Base-by-base conservation (phyloP, 768 basidiomycete species). In the Termitomyces heimii region DNA sequence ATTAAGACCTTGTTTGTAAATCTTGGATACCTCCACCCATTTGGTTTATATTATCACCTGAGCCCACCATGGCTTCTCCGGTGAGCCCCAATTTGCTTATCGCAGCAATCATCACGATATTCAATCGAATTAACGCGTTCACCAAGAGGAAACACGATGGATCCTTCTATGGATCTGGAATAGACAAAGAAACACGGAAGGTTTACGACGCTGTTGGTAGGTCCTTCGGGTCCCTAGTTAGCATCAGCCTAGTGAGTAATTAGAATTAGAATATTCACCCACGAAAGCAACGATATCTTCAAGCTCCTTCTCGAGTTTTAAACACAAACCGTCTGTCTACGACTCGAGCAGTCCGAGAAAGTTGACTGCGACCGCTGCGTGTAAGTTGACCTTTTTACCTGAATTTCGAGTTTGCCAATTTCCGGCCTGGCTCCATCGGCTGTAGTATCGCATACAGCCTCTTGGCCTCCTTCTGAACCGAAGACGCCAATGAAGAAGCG, bases 221-320 rank as follows among this genome's bases (percentile, higher is more conserved):
- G 32, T 18, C 24, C 18, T 42, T 40, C 29, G 8, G 12, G 20
- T 8, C 34, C 29, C 45, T 24, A 32, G 24, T 52, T 40, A 40
- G 4, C 39, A 18, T 20, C 37, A 12, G 46, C 28, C 32, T 37
- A 35, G 40, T 37, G 10, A 22, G 16, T 31, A 7, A n/a, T 48
- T 37, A 62, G 58, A 60, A 28, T 54, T 31, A 8, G 1, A 29
- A n/a, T 18, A 34, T n/a, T 60, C 58, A 0, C 61, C 61, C 4
- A 14, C 1, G 12, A 62, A 60, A 31, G 40, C 49, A n/a, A 13
- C 22, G 7, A 43, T 4, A 6, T n/a, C 31, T 18, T 24, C 18
- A 14, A 32, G 29, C 8, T 42, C 54, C 16, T 47, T 47, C 26
- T 46, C 54, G 4, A 55, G 35, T 7, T 37, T 29, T 12, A 37